Base-by-base conservation (phyloP, 2,329 filamentous ascomycete genomes). In the Fusarium neocosmosporiellum region DNA sequence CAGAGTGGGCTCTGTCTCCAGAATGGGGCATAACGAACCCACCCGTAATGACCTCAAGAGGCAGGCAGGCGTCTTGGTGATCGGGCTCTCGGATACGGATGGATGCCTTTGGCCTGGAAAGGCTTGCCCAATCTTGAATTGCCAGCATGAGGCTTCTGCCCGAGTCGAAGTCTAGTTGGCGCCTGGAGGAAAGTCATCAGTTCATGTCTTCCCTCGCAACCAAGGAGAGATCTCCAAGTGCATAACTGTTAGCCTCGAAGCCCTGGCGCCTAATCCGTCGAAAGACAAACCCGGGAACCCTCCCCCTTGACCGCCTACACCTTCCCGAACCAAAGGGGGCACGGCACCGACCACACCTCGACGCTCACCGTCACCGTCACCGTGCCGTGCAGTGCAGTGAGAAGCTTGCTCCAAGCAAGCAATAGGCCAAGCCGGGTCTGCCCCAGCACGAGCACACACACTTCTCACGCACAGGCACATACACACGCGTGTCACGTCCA, bases 61-160 rank as follows among this genome's bases (percentile, higher is more conserved):
- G 58, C 65, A 37, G 43, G 16, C 53, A 29, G 53, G 53, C 29
- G 39, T n/a, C 11, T 57, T 62, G 57, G 55, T 36, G 46, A 33
- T 66, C 39, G 13, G 41, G 65, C 53, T 55, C 57, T 60, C 54
- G 29, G 37, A 48, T 29, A 43, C 39, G 31, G 57, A 59, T 20
- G 57, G 37, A 34, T 41, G 11, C 37, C 63, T 33, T 41, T 55
- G 43, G 59, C 43, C 64, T 31, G 11, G 27, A 31, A 18, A 18
- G 14, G 18, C 65, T 29, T 65, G 43, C 37, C 71, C 70, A 73
- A 73, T 73, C 70, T 66, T 41, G 34, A 57, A 60, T 50, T 34
- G 20, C 57, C 34, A 66, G 70, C 39, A 73, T 73, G 71, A 73
- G 59, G 63, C 55, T 50, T 50, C 27, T 31, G 10, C 18, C 27